phyloP scores from a whole-genome alignment of 1,284 basidiomycete genomes.

The Fomitopsis pinicola region DNA sequence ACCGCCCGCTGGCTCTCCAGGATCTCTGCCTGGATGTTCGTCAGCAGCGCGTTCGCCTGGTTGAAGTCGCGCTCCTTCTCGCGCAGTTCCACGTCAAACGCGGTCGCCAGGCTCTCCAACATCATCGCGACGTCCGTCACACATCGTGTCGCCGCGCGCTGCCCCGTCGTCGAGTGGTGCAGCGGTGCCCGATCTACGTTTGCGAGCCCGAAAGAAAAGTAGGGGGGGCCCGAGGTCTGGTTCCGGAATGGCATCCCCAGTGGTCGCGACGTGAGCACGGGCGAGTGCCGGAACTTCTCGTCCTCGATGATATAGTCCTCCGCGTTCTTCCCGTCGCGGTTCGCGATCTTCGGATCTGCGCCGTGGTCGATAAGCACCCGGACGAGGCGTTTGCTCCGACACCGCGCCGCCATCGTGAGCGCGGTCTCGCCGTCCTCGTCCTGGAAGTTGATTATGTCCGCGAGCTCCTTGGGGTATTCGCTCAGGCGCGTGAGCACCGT shows the following conservation, averaged over 20 bases:
- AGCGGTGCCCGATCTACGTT: slow-evolving; percentile 65
- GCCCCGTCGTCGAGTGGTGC: slow-evolving; percentile 86
- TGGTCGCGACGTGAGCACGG: slow-evolving; percentile 65
- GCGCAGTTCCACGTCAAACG: slow-evolving; percentile 90
- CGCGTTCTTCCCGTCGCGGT: slow-evolving; percentile 94
- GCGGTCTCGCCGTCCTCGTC: slow-evolving; percentile 99
- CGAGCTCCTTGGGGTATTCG: slow-evolving; percentile 96
- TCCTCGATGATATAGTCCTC: slow-evolving; percentile 99
- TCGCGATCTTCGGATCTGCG: slow-evolving; percentile 93
- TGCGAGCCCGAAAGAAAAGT: slow-evolving; percentile 41
- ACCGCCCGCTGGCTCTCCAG: slow-evolving; percentile 82
- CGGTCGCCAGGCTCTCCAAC: slow-evolving; percentile 87
- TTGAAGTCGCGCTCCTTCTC: slow-evolving; percentile 90
- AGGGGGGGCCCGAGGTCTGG: slow-evolving; percentile 32
- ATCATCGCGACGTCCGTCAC: slow-evolving; percentile 84
- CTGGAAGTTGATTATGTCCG: slow-evolving; percentile 99
- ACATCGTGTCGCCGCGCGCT: slow-evolving; percentile 82
- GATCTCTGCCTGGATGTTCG: slow-evolving; percentile 90
- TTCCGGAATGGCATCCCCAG: slow-evolving; percentile 66
- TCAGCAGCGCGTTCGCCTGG: slow-evolving; percentile 86
- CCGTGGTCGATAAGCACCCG: slow-evolving; percentile 96
- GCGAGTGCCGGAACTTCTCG: slow-evolving; percentile 93
- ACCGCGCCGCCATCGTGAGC: slow-evolving; percentile 94
- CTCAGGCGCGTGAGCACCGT: slow-evolving; percentile 85
- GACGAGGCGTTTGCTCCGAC: slow-evolving; percentile 94